phyloP scores from a whole-genome alignment of 164 flowering plant genomes.

The Euptelea pleiosperma region DNA sequence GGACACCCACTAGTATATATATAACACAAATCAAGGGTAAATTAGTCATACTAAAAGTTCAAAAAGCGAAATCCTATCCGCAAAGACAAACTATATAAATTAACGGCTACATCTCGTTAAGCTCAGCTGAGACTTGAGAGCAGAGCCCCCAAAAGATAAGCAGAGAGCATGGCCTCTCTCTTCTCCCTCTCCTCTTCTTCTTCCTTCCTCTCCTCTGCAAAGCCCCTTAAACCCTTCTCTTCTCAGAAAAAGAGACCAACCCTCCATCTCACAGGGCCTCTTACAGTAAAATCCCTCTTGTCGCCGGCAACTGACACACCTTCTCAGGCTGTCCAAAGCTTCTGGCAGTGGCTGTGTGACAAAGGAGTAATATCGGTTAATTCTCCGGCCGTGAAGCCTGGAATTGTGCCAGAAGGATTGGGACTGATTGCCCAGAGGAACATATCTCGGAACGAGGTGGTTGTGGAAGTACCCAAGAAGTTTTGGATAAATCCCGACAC shows the following conservation, averaged over 20 bases:
- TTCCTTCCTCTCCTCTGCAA: slow-evolving; percentile 19
- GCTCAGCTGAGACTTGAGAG: no score
- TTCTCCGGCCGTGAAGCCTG: slow-evolving; percentile 50
- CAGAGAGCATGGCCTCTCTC: slow-evolving; percentile 4
- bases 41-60: neutral
- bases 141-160: no score
- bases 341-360: slow-evolving; percentile 74
- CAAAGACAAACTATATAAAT: no score
- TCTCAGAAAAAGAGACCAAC: slow-evolving; percentile 10
- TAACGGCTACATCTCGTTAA: no score
- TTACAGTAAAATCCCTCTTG: slow-evolving; percentile 20
- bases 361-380: slow-evolving; percentile 59
- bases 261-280: slow-evolving; percentile 5
- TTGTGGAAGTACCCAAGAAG: slow-evolving; percentile 79
- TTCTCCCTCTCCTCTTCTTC: slow-evolving; percentile 19
- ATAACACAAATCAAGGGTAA: no score
- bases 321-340: slow-evolving; percentile 39
- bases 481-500: slow-evolving; percentile 82
- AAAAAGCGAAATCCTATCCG: slow-evolving; percentile 4
- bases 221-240: slow-evolving; percentile 13
- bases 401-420: slow-evolving; percentile 62
- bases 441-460: slow-evolving; percentile 64
- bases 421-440: slow-evolving; percentile 72
- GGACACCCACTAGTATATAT: no score
- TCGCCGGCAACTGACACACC: slow-evolving; percentile 24